These are phyloP conservation scores for Hygrophorus pudorinus DNA, from an alignment of 768 basidiomycete genomes.

Conservation along the genomic window DNA sequence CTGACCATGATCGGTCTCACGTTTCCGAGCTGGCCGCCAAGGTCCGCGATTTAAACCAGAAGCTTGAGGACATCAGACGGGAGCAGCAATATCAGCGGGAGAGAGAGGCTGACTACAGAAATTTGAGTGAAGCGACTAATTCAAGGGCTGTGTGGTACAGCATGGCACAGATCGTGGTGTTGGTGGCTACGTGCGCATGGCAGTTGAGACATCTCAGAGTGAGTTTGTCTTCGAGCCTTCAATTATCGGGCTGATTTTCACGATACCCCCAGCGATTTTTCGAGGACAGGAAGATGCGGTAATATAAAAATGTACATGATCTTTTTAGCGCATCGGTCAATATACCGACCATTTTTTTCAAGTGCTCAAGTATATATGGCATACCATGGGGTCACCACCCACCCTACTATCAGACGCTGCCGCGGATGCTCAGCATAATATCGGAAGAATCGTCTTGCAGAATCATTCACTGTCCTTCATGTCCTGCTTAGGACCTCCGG, in stretches of 20 bases:
- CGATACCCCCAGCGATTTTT: conserved; percentile 56
- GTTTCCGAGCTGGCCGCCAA: conserved; percentile 73
- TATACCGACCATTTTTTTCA: too few relatives aligned
- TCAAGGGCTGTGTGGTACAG: conserved; percentile 94
- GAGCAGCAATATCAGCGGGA: conserved; percentile 99
- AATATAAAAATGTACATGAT: conserved; percentile 14
- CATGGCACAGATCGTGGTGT: conserved; percentile 73
- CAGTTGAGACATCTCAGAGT: conserved; percentile 89
- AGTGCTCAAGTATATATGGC: too few relatives aligned
- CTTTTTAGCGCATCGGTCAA: too few relatives aligned
- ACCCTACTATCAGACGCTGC: too few relatives aligned
- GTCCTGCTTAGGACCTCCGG: too few relatives aligned
- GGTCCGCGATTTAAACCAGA: conserved; percentile 87
- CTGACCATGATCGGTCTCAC: conserved; percentile 81
- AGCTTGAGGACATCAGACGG: conserved; percentile 83
- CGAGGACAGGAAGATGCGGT: conserved; percentile 75
- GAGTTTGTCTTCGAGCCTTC: conserved; percentile 16
- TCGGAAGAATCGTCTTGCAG: too few relatives aligned
- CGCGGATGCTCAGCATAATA: too few relatives aligned
- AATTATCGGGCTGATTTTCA: conserved; percentile 4
- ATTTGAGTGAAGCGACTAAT: conserved; percentile 87
- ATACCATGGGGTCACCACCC: too few relatives aligned
- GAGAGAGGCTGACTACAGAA: conserved; percentile 81
- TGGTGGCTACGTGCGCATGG: conserved; percentile 84
- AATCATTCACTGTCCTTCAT: too few relatives aligned